Evolutionary conservation across 164 flowering plant species (phyloP).

Genomic region (Vitis vinifera): DNA sequence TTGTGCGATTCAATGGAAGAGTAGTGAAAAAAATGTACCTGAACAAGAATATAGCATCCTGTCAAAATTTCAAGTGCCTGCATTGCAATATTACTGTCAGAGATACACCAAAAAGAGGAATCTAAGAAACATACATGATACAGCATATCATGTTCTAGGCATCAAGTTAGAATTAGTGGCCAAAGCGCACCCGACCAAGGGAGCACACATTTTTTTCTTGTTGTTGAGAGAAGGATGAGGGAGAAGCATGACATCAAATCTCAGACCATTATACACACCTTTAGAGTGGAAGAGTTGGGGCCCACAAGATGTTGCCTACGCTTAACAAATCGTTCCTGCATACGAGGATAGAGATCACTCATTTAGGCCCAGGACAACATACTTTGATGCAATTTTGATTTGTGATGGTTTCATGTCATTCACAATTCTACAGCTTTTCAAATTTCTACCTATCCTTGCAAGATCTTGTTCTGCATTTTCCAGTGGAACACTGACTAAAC

Average conservation of each 20-base stretch:
- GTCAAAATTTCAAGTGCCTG: constrained; percentile 97
- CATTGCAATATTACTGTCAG: constrained; percentile 11
- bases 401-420: neutral
- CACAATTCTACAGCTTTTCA: neutral
- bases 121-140: neutral
- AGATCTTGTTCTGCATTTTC: neutral
- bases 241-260: neutral
- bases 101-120: neutral
- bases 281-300: constrained; percentile 80
- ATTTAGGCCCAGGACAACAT: neutral
- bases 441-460: too few relatives aligned
- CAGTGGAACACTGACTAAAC: neutral
- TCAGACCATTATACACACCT: constrained; percentile 41
- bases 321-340: constrained; percentile 90
- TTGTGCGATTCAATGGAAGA: neutral
- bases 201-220: neutral
- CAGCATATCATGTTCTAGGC: neutral
- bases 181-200: too few relatives aligned
- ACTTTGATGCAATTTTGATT: neutral
- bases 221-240: neutral
- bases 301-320: constrained; percentile 88
- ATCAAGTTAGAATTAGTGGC: neutral
- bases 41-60: constrained; percentile 88
- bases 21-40: constrained; percentile 41
- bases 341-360: neutral